Percentiles rank a stretch among this genome's conserved stretches.
Conservation (phyloP, 208 protist species). For the Novymonas esmeraldas region DNA sequence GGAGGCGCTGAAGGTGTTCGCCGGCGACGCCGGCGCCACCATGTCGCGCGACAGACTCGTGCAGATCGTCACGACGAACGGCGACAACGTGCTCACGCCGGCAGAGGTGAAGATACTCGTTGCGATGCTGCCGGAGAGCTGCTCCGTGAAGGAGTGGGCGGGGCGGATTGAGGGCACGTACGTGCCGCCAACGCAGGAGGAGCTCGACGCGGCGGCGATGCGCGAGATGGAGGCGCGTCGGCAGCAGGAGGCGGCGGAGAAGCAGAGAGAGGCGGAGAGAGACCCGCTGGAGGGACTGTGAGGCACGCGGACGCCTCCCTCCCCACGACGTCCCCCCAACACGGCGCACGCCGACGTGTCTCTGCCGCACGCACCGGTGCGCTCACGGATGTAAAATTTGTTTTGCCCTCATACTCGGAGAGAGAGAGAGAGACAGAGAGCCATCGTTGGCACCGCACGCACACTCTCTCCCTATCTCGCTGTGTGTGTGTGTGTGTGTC, state of each 20-base stretch:
- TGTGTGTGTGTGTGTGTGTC: too few species aligned
- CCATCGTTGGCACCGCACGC: too few species aligned
- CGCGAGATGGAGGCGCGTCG: conserved; percentile 50
- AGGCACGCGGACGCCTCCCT: neutral
- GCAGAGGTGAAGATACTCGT: conserved; percentile 73
- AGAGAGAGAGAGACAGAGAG: too few species aligned
- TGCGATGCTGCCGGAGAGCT: conserved; percentile 55
- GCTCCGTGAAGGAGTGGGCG: conserved; percentile 67
- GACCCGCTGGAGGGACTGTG: conserved; percentile 51
- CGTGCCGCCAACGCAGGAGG: conserved; percentile 71
- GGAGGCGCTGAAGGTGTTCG: conserved; percentile 65
- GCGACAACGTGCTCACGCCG: conserved; percentile 80
- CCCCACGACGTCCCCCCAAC: too few species aligned
- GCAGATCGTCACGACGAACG: conserved; percentile 74
- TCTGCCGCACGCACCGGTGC: too few species aligned
- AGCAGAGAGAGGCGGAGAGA: conserved; percentile 33
- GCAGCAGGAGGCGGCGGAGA: conserved; percentile 51
- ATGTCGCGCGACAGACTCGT: conserved; percentile 66
- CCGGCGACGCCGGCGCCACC: conserved; percentile 4
- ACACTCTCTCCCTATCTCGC: too few species aligned
- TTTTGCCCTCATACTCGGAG: too few species aligned
- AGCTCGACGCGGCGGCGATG: conserved; percentile 52
- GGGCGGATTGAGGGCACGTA: conserved; percentile 88
- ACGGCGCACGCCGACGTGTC: too few species aligned
- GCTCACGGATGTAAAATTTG: too few species aligned